Evolutionary conservation across 176 grass and related monocot genomes (phyloP).

Genomic region (Carex parvula): DNA sequence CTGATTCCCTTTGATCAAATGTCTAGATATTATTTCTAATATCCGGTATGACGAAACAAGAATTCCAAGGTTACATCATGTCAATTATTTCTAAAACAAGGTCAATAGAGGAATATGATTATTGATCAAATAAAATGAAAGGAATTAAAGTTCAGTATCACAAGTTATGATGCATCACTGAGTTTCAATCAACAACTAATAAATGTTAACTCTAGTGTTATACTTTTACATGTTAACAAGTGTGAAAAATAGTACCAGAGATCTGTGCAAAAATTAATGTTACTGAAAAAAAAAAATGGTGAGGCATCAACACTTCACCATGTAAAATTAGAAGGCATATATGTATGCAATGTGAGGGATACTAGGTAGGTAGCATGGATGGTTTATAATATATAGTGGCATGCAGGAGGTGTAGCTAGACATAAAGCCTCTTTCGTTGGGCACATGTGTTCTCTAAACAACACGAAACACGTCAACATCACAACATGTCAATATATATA

Average conservation of each 20-base stretch:
- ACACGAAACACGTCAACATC: background rate
- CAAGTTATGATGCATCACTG: no score
- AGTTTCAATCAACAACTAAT: background rate
- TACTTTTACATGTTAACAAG: background rate
- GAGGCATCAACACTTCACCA: background rate
- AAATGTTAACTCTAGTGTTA: background rate
- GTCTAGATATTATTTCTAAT: background rate
- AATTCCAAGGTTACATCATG: no score
- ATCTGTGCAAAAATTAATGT: background rate
- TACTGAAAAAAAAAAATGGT: background rate
- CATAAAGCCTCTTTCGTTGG: background rate
- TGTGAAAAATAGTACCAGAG: background rate
- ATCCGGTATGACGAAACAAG: no score
- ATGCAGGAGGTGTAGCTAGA: background rate
- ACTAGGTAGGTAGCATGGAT: background rate
- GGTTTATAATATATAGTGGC: background rate
- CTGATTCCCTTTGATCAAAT: background rate
- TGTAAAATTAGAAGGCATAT: background rate
- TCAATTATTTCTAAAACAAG: no score
- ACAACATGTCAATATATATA: background rate
- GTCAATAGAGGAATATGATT: no score
- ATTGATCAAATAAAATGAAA: no score
- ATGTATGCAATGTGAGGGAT: background rate
- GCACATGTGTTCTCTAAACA: background rate
- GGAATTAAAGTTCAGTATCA: no score